phyloP scores from a whole-genome alignment of 2,329 filamentous ascomycete species.

The Epicoccum nigrum region DNA sequence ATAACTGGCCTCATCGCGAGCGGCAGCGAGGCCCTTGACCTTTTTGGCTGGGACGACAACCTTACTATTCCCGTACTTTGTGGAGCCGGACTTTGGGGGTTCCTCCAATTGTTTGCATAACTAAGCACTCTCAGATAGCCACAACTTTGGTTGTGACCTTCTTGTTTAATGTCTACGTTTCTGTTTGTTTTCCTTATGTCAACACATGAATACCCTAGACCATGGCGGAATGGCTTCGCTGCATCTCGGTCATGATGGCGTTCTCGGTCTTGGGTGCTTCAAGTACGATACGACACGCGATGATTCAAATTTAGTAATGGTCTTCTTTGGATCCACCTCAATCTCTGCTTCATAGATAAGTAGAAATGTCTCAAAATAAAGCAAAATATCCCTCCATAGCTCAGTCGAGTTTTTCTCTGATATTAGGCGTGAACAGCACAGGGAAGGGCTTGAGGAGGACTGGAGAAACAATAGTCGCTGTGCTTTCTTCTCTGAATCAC shows the following conservation, averaged over 20 bases:
- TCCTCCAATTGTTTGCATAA: slow-evolving; percentile 80
- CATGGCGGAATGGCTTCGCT: slow-evolving; percentile 3
- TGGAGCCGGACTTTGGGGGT: slow-evolving; percentile 86
- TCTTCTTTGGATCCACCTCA: too few species aligned
- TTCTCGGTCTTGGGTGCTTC: slow-evolving; percentile 1
- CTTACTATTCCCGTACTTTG: slow-evolving; percentile 93
- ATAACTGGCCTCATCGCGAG: slow-evolving; percentile 90
- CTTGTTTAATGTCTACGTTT: slow-evolving; percentile 5
- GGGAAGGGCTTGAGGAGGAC: neutral
- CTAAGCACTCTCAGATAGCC: neutral
- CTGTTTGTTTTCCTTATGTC: neutral
- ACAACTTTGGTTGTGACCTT: neutral
- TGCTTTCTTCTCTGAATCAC: neutral
- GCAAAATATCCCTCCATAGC: neutral
- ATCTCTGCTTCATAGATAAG: neutral
- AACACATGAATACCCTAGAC: slow-evolving; percentile 15
- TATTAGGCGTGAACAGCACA: neutral
- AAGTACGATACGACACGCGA: slow-evolving; percentile 1
- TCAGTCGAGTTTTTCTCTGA: neutral
- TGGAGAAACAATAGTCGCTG: neutral
- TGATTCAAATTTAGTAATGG: neutral
- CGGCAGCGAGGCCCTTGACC: slow-evolving; percentile 85
- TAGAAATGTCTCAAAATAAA: too few species aligned
- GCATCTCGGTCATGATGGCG: slow-evolving; percentile 10
- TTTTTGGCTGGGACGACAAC: slow-evolving; percentile 97